Base-by-base conservation (phyloP, 345 rosid genomes). In the Salix koriyanagi region DNA sequence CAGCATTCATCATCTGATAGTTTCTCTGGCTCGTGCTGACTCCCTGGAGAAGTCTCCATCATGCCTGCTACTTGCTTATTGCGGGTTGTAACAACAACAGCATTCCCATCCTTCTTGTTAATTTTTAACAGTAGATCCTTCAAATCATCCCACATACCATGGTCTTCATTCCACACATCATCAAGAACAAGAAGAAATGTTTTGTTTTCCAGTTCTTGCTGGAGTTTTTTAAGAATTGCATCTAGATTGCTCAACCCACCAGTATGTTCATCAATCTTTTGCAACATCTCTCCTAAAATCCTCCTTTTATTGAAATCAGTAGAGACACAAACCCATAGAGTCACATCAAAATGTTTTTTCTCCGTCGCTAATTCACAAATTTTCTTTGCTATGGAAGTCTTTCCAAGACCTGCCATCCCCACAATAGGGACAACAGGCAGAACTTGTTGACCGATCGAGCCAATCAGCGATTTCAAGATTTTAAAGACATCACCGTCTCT, bases 401-500 rank as follows among this genome's bases (percentile, higher is more conserved):
- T 83, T 18, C 85, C 85, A 54, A 83, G 39, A 8, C 85, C 83
- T 0, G 70, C 67, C 80, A 83, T 83, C 3, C 85, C 83, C n/a
- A 79, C 66, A 2, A 83, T 41, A 1, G 81, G n/a, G 19, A 65
- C 41, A 12, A 65, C 61, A 2, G 61, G 10, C 23, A 81, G 64
- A 7, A 26, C 23, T 4, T 15, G 56, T 64, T 65, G 70, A 7
- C 1, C 1, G 41, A 30, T 56, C 18, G 21, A 21, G 13, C 16
- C 72, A 81, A 41, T 25, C 23, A 67, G 21, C 64, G 23, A 28
- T 2, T 28, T 28, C 30, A 28, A 28, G 30, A 28, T 28, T 28
- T 28, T 37, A 15, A 67, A 64, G 25, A 75, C 79, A 12, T 79
- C 82, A 18, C 1, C 52, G 18, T 65, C 58, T 58, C 79, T 79